Evolutionary conservation across 768 basidiomycete genomes (phyloP), one percentile per base, ranked within the genome.

Genomic region (Mycena albidolilacea): DNA sequence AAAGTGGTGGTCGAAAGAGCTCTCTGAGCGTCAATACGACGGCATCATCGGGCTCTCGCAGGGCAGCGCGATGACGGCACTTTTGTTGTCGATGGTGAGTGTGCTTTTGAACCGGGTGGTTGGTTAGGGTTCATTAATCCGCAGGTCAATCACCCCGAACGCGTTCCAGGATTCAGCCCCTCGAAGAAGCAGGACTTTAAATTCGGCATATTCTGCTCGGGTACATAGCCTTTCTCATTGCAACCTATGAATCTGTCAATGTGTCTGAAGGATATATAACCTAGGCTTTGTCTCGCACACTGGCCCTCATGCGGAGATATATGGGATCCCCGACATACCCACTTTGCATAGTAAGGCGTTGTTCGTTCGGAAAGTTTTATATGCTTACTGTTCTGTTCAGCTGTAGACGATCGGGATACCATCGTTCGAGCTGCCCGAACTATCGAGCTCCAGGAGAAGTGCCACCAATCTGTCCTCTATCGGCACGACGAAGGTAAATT

Each of bases 41-140:
- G 77, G 77, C n/a, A 52, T 78, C 55, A 78, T 78, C 46, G 77
- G 77, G 5, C 68, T 78, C 0, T 78, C 77, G 17, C 77, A 78
- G 59, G 77, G 77, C 3, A 77, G 76, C 30, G 77, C 77, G 9
- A 78, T 78, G 77, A 58, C 77, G 17, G 74, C 60, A 15, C 72
- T 78, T 39, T 61, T 78, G n/a, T n/a, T 77, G 21, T 78, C 77
- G n/a, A 78, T 78, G 77, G 76, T 77, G 30, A 4, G 30, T 30
- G 58, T 9, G 39, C 30, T 17, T 41, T 35, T 37, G 0, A 14
- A 19, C 14, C 10, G 21, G 10, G 15, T 8, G 12, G n/a, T 43
- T 59, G 61, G 55, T 50, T 46, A 23, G 17, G 7, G 11, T 59
- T 39, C 15, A 14, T 30, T 11, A 35, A 65, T n/a, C 9, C 11